phyloP scores from a whole-genome alignment of 306 rosid species.

The Benincasa hispida region DNA sequence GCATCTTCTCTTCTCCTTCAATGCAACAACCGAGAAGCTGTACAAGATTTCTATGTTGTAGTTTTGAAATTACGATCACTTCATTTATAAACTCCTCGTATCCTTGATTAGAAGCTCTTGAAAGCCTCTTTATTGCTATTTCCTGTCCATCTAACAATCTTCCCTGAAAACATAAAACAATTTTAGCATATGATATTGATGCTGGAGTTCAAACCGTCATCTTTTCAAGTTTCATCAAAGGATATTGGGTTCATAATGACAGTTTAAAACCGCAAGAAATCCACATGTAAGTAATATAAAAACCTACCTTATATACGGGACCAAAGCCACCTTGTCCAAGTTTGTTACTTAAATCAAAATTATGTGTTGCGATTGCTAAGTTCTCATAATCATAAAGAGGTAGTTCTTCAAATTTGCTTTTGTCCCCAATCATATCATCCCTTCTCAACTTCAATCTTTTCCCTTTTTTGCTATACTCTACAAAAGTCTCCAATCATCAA shows the following conservation, averaged over 20 bases:
- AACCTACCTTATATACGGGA: background rate
- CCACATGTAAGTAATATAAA: background rate
- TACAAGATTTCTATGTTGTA: constrained; percentile 25
- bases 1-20: constrained; percentile 1
- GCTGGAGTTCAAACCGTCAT: background rate
- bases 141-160: constrained; percentile 23
- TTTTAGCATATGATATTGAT: too few relatives aligned
- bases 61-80: background rate
- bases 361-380: constrained; percentile 28
- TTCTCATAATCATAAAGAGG: constrained; percentile 21
- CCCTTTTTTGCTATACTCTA: background rate
- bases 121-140: constrained; percentile 35
- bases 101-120: constrained; percentile 25
- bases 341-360: constrained; percentile 15
- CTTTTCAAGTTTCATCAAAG: background rate
- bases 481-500: too few relatives aligned
- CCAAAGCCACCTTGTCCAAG: constrained; percentile 19
- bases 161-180: constrained; percentile 13
- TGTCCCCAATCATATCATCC: background rate
- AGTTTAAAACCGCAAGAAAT: too few relatives aligned
- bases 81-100: background rate
- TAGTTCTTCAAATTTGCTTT: constrained; percentile 24
- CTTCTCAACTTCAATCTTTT: background rate
- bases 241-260: too few relatives aligned
- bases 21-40: background rate